Conservation (phyloP, 192 early-diverging fungal species). For the Linnemannia zychae region DNA sequence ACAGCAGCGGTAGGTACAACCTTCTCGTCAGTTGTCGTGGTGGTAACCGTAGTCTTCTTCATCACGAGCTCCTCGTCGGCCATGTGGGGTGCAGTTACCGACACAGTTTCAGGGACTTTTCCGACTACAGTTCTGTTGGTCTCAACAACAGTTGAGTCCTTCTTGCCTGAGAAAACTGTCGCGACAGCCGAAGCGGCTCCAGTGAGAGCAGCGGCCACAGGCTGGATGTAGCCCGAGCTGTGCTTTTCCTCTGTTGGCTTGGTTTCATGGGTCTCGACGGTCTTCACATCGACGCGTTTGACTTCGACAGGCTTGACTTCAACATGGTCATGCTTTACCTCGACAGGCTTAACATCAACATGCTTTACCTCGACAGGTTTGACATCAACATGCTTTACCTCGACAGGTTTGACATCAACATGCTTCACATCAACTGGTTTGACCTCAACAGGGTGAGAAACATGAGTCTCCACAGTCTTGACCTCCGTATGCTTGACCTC, state of each 20-base stretch:
- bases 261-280: neutral
- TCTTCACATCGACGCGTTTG: neutral
- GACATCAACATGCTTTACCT: too few relatives aligned
- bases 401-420: neutral
- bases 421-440: neutral
- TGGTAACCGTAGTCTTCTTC: neutral
- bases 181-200: neutral
- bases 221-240: neutral
- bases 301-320: constrained; percentile 2
- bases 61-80: neutral
- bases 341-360: too few relatives aligned
- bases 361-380: too few relatives aligned
- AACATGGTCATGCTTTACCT: too few relatives aligned
- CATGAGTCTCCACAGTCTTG: neutral
- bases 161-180: neutral
- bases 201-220: neutral
- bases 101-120: neutral
- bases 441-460: neutral
- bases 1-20: neutral
- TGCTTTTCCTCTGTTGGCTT: neutral
- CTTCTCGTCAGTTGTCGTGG: neutral
- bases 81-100: neutral
- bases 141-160: neutral
- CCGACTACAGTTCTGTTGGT: neutral
- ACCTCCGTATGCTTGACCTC: neutral